These are phyloP conservation scores for Tulasnella sp. DNA, from an alignment of 768 basidiomycete species.

Conservation along the genomic window DNA sequence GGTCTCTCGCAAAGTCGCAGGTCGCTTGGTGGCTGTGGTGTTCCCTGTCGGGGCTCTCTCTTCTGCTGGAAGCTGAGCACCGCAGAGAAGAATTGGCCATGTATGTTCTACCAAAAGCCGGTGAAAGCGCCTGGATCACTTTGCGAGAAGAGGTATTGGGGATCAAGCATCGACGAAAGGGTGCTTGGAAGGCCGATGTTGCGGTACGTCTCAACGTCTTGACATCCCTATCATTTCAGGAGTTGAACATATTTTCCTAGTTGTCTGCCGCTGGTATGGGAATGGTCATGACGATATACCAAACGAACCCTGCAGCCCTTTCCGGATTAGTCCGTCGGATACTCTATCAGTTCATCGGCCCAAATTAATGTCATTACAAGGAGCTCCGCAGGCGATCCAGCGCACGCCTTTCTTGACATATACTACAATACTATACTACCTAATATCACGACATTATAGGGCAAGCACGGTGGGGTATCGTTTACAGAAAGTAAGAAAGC, in stretches of 20 bases:
- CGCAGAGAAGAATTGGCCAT: conserved; percentile 86
- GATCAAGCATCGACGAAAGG: conserved; percentile 25
- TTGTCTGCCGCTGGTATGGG: conserved; percentile 70
- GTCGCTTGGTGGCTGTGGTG: conserved; percentile 65
- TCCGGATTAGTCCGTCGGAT: conserved; percentile 70
- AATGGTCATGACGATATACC: conserved; percentile 59
- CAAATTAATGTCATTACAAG: conserved; percentile 38
- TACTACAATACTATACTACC: neutral
- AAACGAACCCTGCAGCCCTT: conserved; percentile 49
- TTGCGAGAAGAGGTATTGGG: conserved; percentile 38
- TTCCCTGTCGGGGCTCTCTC: conserved; percentile 55
- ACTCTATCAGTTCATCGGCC: conserved; percentile 81
- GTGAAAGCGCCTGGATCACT: conserved; percentile 74
- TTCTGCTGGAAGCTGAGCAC: conserved; percentile 79
- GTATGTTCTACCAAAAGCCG: conserved; percentile 78
- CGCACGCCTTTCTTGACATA: neutral
- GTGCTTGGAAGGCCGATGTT: conserved; percentile 13
- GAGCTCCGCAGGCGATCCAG: neutral
- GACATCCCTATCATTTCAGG: conserved; percentile 1
- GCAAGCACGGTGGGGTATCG: neutral
- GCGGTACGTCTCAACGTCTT: conserved; percentile 27
- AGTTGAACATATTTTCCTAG: conserved; percentile 22
- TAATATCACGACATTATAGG: neutral
- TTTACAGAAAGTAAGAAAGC: neutral
- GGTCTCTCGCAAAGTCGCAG: conserved; percentile 50